phyloP scores from a whole-genome alignment of 108 stramenopile genomes.

The Schizochytrium sp. region DNA sequence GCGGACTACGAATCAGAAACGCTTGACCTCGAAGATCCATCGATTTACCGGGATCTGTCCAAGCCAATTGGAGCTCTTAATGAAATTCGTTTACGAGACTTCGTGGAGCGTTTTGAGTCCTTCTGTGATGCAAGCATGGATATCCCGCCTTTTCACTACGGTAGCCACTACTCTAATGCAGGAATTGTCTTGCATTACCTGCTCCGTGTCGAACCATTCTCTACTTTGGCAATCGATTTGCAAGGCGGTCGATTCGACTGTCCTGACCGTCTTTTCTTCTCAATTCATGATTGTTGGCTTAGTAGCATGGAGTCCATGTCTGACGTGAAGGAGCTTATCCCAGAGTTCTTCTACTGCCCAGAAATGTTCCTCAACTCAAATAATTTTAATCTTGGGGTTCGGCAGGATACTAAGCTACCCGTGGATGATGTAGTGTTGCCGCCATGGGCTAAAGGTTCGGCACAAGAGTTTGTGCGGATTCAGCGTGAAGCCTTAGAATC shows the following conservation, averaged over 20 bases:
- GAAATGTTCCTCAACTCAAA: constrained; percentile 89
- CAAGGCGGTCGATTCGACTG: constrained; percentile 97
- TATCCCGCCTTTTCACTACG: constrained; percentile 98
- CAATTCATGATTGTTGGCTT: constrained; percentile 86
- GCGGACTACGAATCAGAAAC: constrained; percentile 88
- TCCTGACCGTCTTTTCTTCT: constrained; percentile 94
- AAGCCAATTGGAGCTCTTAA: constrained; percentile 98
- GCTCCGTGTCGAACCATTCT: constrained; percentile 94
- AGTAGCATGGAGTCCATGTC: constrained; percentile 81
- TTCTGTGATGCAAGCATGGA: constrained; percentile 85
- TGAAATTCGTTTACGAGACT: constrained; percentile 87
- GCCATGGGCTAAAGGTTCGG: constrained; percentile 92
- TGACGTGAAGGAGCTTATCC: constrained; percentile 90
- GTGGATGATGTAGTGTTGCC: constrained; percentile 92
- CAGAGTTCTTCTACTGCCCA: constrained; percentile 83
- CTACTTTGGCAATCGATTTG: constrained; percentile 87
- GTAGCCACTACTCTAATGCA: constrained; percentile 95
- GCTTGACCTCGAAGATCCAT: constrained; percentile 86
- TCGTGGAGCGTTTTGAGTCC: constrained; percentile 89
- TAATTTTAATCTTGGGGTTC: constrained; percentile 85
- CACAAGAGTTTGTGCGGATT: constrained; percentile 90
- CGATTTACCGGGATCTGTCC: constrained; percentile 89
- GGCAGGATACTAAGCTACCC: constrained; percentile 77
- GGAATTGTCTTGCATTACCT: constrained; percentile 96
- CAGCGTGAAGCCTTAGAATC: constrained; percentile 92